Evolutionary conservation across 2,329 filamentous ascomycete species (phyloP).

Genomic region (Elsinoe arachidis): DNA sequence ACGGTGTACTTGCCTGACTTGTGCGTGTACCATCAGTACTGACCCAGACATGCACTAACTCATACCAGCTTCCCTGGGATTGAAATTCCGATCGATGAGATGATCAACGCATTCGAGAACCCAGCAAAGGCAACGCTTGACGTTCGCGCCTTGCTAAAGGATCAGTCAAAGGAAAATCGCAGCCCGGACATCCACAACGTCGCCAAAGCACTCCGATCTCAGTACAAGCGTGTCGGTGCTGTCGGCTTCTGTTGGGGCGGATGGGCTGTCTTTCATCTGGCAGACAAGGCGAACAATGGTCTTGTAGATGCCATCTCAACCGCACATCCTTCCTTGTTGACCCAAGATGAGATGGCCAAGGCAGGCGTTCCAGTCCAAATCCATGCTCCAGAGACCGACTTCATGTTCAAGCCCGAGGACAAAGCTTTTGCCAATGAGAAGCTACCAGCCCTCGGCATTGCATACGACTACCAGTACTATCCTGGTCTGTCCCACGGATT

Average conservation of each 20-base stretch:
- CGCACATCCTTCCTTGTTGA: slow-evolving; percentile 39
- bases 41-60: not conserved
- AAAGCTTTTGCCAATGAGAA: slow-evolving; percentile 37
- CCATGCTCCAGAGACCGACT: slow-evolving; percentile 44
- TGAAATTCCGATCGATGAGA: slow-evolving; percentile 2
- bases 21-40: slow-evolving; percentile 14
- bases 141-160: not conserved
- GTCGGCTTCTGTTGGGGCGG: slow-evolving; percentile 46
- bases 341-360: slow-evolving; percentile 38
- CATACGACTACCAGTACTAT: slow-evolving; percentile 46
- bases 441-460: slow-evolving; percentile 31
- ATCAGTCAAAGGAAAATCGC: slow-evolving; percentile 20
- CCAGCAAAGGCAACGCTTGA: slow-evolving; percentile 15
- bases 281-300: slow-evolving; percentile 28
- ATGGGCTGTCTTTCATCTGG: slow-evolving; percentile 44
- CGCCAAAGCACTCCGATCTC: slow-evolving; percentile 29
- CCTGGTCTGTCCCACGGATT: slow-evolving; percentile 42
- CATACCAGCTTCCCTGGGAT: not conserved
- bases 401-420: slow-evolving; percentile 35
- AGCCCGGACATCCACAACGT: slow-evolving; percentile 33
- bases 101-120: slow-evolving; percentile 19
- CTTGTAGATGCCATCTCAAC: slow-evolving; percentile 40
- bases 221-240: slow-evolving; percentile 33
- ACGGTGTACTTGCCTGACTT: slow-evolving; percentile 38
- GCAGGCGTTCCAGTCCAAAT: slow-evolving; percentile 44